These are phyloP conservation scores for Neofusicoccum laricinum DNA, from an alignment of 2,329 filamentous ascomycete species.

Conservation along the genomic window DNA sequence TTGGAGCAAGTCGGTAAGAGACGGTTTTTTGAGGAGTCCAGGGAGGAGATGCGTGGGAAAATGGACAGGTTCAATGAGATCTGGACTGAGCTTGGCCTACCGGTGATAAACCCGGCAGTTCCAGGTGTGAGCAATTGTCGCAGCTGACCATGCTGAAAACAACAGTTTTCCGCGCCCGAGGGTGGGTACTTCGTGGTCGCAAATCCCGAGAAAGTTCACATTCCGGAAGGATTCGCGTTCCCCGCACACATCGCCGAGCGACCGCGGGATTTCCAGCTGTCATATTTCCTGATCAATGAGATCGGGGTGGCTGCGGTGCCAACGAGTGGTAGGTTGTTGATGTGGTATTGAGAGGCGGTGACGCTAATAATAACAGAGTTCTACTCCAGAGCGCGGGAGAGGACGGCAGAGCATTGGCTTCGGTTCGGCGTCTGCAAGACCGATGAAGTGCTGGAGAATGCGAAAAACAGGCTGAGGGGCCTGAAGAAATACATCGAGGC, in stretches of 20 bases:
- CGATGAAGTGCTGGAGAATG: conserved; percentile 65
- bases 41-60: conserved; percentile 85
- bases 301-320: conserved; percentile 94
- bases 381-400: conserved; percentile 82
- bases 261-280: conserved; percentile 88
- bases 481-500: conserved; percentile 29
- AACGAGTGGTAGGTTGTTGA: too few species aligned
- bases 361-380: conserved; percentile 66
- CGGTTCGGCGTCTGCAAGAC: conserved; percentile 96
- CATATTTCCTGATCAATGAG: conserved; percentile 97
- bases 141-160: too few species aligned
- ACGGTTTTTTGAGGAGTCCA: conserved; percentile 83
- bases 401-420: conserved; percentile 88
- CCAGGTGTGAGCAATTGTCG: too few species aligned
- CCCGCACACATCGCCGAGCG: conserved; percentile 82
- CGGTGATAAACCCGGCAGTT: conserved; percentile 17
- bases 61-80: conserved; percentile 78
- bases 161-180: conserved; percentile 78
- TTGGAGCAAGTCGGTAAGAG: conserved; percentile 84
- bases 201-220: conserved; percentile 82
- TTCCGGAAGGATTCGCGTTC: conserved; percentile 83
- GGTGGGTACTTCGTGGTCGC: conserved; percentile 97
- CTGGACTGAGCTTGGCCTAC: conserved; percentile 48
- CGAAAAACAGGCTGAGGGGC: conserved; percentile 48
- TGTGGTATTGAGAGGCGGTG: too few species aligned